These are phyloP conservation scores for Eremothecium cymbalariae DNA, from an alignment of 1,139 yeast genomes.

Conservation along the genomic window DNA sequence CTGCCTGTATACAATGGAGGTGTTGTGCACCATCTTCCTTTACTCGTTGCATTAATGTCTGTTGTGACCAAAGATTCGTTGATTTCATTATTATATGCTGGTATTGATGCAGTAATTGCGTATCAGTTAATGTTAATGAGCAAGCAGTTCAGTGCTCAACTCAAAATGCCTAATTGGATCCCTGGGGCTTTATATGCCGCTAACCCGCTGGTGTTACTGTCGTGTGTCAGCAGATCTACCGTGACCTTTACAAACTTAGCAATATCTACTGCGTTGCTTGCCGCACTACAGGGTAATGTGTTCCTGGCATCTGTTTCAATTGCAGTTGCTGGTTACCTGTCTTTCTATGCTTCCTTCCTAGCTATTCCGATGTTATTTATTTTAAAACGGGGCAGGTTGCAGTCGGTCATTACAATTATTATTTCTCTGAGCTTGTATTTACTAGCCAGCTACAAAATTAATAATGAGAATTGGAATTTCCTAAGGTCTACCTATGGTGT, in stretches of 20 bases:
- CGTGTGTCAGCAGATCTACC: constrained; percentile 66
- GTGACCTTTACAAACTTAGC: constrained; percentile 51
- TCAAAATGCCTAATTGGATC: constrained; percentile 37
- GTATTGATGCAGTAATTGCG: constrained; percentile 38
- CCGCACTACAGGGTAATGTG: constrained; percentile 37
- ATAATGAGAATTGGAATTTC: constrained; percentile 45
- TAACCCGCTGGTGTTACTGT: constrained; percentile 69
- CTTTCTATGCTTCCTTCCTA: constrained; percentile 53
- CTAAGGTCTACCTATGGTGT: constrained; percentile 55
- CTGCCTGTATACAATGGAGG: constrained; percentile 77
- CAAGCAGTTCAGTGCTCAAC: constrained; percentile 19
- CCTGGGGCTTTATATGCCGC: constrained; percentile 60
- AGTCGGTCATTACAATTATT: constrained; percentile 12
- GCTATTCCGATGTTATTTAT: constrained; percentile 46
- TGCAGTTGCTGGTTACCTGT: constrained; percentile 57
- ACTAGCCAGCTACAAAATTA: constrained; percentile 35
- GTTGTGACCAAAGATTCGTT: constrained; percentile 29
- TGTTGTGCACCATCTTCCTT: constrained; percentile 77
- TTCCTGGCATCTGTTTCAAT: constrained; percentile 45
- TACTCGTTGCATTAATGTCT: constrained; percentile 47
- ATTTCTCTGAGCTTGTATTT: constrained; percentile 34
- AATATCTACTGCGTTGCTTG: constrained; percentile 44
- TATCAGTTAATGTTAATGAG: constrained; percentile 32
- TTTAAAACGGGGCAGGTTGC: constrained; percentile 13
- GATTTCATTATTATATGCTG: constrained; percentile 34